These are phyloP conservation scores for Filosporella fistucella DNA, from an alignment of 495 filamentous ascomycete species.

Conservation along the genomic window DNA sequence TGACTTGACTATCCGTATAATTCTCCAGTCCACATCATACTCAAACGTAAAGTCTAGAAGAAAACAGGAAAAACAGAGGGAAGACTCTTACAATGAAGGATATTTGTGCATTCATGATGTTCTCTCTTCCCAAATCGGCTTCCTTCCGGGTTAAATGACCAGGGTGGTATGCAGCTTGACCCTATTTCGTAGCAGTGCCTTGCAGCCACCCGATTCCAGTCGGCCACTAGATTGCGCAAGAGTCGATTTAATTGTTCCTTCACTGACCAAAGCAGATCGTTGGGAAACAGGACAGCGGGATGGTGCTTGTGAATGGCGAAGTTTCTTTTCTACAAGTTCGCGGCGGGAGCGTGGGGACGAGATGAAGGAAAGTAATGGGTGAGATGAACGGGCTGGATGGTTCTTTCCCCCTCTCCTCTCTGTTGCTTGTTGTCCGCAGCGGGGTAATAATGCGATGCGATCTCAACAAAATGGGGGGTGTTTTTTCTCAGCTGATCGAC, in stretches of 20 bases:
- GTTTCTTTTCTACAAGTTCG: not conserved
- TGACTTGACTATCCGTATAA: too few relatives aligned
- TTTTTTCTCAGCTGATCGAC: too few relatives aligned
- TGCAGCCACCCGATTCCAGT: slow-evolving; percentile 18
- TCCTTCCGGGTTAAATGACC: slow-evolving; percentile 7
- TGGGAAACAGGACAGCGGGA: not conserved
- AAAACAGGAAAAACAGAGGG: slow-evolving; percentile 1
- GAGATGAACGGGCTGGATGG: not conserved
- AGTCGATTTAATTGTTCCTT: not conserved
- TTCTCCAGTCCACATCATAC: too few relatives aligned
- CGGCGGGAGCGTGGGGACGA: not conserved
- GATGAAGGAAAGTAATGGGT: not conserved
- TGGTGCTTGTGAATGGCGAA: not conserved
- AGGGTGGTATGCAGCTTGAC: slow-evolving; percentile 24
- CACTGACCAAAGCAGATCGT: not conserved
- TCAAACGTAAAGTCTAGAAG: too few relatives aligned
- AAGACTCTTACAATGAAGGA: slow-evolving; percentile 46
- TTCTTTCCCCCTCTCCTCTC: too few relatives aligned
- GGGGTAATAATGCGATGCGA: not conserved
- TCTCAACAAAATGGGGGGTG: not conserved
- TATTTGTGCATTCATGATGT: slow-evolving; percentile 50
- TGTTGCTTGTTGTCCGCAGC: not conserved
- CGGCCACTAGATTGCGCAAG: not conserved
- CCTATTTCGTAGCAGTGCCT: slow-evolving; percentile 20
- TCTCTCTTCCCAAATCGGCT: slow-evolving; percentile 16